phyloP scores from a whole-genome alignment of 768 basidiomycete species.

The Tubosaeta sp. region DNA sequence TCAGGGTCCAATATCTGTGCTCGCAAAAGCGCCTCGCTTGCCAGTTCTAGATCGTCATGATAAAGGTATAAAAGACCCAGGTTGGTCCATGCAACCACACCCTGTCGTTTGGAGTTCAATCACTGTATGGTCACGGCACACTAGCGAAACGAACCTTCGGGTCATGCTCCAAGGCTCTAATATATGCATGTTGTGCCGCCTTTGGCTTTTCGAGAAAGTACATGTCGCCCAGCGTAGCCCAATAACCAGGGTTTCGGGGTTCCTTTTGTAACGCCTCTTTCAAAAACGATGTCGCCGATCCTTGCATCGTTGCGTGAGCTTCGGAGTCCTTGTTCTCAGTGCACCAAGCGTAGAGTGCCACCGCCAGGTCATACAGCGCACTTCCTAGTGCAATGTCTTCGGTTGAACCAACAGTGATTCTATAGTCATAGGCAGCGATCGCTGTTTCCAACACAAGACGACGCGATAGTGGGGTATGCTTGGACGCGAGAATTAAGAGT shows the following conservation, averaged over 20 bases:
- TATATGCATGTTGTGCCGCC: conserved; percentile 86
- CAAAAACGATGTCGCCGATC: conserved; percentile 49
- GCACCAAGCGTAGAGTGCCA: conserved; percentile 52
- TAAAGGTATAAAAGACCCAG: conserved; percentile 84
- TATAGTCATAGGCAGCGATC: conserved; percentile 56
- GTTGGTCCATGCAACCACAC: conserved; percentile 76
- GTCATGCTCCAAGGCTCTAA: conserved; percentile 83
- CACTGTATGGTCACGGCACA: neutral
- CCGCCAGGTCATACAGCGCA: conserved; percentile 71
- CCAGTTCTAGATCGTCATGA: conserved; percentile 74
- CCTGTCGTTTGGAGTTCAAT: conserved; percentile 37
- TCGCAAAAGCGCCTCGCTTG: conserved; percentile 79
- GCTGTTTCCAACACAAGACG: conserved; percentile 47
- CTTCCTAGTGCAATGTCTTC: conserved; percentile 50
- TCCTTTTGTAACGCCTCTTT: conserved; percentile 72
- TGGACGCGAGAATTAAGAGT: conserved; percentile 31
- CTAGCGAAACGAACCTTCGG: conserved; percentile 54
- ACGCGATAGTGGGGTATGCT: conserved; percentile 25
- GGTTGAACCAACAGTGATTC: conserved; percentile 51
- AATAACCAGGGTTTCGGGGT: conserved; percentile 67
- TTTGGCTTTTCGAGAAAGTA: conserved; percentile 64
- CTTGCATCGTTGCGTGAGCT: conserved; percentile 26
- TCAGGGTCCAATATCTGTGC: conserved; percentile 94
- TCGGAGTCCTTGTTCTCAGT: conserved; percentile 22
- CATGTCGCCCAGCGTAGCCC: conserved; percentile 78